Base-by-base conservation (phyloP, 768 basidiomycete genomes). In the Rhodotorula kratochvilovae region DNA sequence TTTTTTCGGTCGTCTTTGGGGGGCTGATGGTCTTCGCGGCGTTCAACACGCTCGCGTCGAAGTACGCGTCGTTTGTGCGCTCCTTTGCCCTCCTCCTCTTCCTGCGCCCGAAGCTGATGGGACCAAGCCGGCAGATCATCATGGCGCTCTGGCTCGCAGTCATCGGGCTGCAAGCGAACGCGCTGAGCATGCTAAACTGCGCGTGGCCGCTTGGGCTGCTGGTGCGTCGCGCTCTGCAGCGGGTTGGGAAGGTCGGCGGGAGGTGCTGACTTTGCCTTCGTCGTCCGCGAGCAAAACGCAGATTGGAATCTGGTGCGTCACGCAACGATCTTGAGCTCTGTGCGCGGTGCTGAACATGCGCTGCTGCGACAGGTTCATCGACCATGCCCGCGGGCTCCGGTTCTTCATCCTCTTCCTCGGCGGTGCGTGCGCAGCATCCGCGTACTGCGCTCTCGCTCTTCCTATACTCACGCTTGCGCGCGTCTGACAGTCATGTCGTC, bases 401-500 rank as follows among this genome's bases (percentile, higher is more conserved):
- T 68, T 39, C 55, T 63, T 43, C 48, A 35, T 68, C 19, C 61
- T 68, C 15, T 68, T 68, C 55, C 54, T 57, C 39, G 67, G 67
- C 8, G 35, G 61, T 58, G 27, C 7, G 51, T 35, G 4, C n/a
- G n/a, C n/a, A n/a, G n/a, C n/a, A n/a, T n/a, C n/a, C n/a, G n/a
- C n/a, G n/a, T n/a, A n/a, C n/a, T n/a, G n/a, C n/a, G n/a, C n/a
- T n/a, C n/a, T n/a, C n/a, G n/a, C n/a, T n/a, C n/a, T n/a, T n/a
- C n/a, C n/a, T n/a, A n/a, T n/a, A n/a, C n/a, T n/a, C n/a, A n/a
- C n/a, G n/a, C n/a, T n/a, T 39, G 39, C 6, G 6, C 8, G 39
- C 39, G 13, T 7, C 39, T 39, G 6, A 13, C 31, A 67, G 66
- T 67, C 15, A 29, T 63, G 45, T 57, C 55, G 54, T 51, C 56